These are phyloP conservation scores for Termitomyces sp. DNA, from an alignment of 768 basidiomycete species.

Conservation along the genomic window DNA sequence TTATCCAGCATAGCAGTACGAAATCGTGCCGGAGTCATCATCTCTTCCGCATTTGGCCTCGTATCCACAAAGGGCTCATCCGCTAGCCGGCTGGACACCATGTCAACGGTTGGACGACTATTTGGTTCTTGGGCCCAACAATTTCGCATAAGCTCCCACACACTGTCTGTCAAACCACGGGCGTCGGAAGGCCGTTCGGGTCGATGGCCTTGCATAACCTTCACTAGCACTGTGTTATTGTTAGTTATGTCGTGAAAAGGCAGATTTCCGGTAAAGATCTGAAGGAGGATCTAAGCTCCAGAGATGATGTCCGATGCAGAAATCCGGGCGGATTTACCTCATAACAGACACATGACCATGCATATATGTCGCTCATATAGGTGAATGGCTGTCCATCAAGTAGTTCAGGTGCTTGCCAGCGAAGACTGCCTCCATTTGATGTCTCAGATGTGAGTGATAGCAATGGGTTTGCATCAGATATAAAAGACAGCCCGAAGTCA, in stretches of 20 bases:
- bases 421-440: slow-evolving; percentile 13
- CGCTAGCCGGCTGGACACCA: neutral
- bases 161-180: neutral
- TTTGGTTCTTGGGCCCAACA: neutral
- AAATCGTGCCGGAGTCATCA: neutral
- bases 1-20: neutral
- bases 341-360: slow-evolving; percentile 24
- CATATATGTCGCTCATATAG: slow-evolving; percentile 23
- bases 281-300: neutral
- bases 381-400: slow-evolving; percentile 5
- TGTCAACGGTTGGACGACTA: neutral
- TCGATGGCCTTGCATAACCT: neutral
- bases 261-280: neutral
- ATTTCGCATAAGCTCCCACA: neutral
- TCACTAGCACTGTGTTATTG: neutral
- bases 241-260: neutral
- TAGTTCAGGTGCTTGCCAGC: slow-evolving; percentile 26
- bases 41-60: neutral
- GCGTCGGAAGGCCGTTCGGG: neutral
- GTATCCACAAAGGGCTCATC: neutral
- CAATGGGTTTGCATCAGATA: slow-evolving; percentile 15
- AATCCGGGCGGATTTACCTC: slow-evolving; percentile 13
- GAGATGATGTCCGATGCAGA: neutral
- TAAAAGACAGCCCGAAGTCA: slow-evolving; percentile 24
- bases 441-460: slow-evolving; percentile 8